These are phyloP conservation scores for Medicago lupulina DNA, from an alignment of 306 rosid genomes.

Conservation along the genomic window DNA sequence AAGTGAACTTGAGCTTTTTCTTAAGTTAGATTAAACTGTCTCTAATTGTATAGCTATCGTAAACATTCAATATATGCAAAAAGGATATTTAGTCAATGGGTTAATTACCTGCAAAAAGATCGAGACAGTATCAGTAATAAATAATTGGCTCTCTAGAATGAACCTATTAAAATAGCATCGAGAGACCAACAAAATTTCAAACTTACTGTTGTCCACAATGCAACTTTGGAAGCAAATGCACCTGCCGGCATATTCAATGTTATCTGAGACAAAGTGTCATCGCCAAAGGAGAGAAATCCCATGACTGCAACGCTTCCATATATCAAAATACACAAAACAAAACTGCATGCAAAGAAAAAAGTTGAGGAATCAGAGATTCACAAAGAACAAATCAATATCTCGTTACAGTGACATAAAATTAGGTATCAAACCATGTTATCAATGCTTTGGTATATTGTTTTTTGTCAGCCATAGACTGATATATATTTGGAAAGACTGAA, in stretches of 20 bases:
- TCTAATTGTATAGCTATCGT: neutral
- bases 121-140: constrained; percentile 34
- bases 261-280: constrained; percentile 79
- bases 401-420: neutral
- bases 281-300: constrained; percentile 78
- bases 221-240: constrained; percentile 65
- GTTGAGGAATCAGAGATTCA: constrained; percentile 14
- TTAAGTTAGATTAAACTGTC: constrained; percentile 20
- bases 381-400: neutral
- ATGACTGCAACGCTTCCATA: constrained; percentile 82
- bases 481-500: constrained; percentile 79
- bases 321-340: constrained; percentile 59
- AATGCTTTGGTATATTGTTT: constrained; percentile 59
- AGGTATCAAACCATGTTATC: constrained; percentile 39
- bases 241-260: constrained; percentile 75
- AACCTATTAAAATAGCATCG: constrained; percentile 3
- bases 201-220: constrained; percentile 85
- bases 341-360: constrained; percentile 55
- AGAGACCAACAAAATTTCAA: constrained; percentile 18
- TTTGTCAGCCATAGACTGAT: constrained; percentile 87
- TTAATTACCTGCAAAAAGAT: constrained; percentile 68
- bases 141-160: neutral
- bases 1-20: constrained; percentile 4
- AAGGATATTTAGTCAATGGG: constrained; percentile 90
- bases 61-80: constrained; percentile 30